Evolutionary conservation across 1,284 basidiomycete species (phyloP), one percentile per base, ranked within the genome.

Genomic region (Moesziomyces parantarcticus): DNA sequence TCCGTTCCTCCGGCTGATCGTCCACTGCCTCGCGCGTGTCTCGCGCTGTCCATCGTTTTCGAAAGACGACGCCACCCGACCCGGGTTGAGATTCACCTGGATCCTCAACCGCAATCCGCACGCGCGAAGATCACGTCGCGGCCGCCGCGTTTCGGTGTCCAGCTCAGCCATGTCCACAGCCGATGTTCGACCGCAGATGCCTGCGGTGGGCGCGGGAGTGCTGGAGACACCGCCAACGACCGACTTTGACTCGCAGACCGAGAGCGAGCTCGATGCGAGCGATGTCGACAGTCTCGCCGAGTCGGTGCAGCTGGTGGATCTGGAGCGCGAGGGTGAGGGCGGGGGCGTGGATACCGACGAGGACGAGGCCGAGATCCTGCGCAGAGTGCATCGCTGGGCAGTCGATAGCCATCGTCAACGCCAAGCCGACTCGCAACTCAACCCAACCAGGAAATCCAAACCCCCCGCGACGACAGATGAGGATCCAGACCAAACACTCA

Each of bases 11-110:
- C 60, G 81, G 0, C 46, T 81, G 1, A 57, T 78, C 0, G 73
- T 83, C 7, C 81, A 83, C 36, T 83, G 81, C 47, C 54, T 81
- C 1, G 79, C 81, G 3, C 58, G 81, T 5, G 65, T 77, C 0
- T 56, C 48, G 3, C 45, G 57, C 18, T 83, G 77, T 58, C 75
- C 77, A 0, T 69, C 61, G 20, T 82, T 80, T 42, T 72, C 65
- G 13, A 78, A 76, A 36, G 75, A 78, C 43, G 75, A 61, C 21
- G 23, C 21, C 6, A n/a, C 10, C 9, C 26, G 54, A 42, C 61
- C 49, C 1, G 52, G 50, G 1, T 36, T 45, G n/a, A 18, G 53
- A 2, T 65, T 53, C 36, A 83, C 79, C 1, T 83, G 79, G 77
- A 76, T 83, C 11, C 51, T 83, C 11, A 78, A 81, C 42, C 58